phyloP scores from a whole-genome alignment of 1,284 basidiomycete species.

The Irpex sp. region DNA sequence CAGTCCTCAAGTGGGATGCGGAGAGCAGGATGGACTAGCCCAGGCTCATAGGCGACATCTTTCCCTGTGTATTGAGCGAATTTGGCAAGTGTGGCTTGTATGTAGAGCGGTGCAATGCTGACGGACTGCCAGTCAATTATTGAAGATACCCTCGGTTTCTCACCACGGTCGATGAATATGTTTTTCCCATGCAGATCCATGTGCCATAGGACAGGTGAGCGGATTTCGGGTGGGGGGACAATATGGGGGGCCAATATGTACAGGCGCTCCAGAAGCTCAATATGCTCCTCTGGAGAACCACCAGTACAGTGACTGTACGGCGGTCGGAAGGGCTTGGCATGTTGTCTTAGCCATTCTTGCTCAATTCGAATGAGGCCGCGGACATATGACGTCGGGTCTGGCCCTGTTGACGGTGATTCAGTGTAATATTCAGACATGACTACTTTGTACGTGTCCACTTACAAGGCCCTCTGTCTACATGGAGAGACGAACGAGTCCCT shows the following conservation, averaged over 20 bases:
- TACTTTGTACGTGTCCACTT: slow-evolving; percentile 7
- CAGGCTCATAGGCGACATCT: neutral
- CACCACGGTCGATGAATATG: slow-evolving; percentile 23
- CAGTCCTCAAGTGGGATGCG: neutral
- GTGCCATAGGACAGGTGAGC: slow-evolving; percentile 28
- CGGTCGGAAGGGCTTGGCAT: neutral
- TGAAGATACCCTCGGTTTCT: slow-evolving; percentile 16
- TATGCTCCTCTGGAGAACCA: neutral
- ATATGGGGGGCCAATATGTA: slow-evolving; percentile 3
- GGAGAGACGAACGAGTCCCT: slow-evolving; percentile 17
- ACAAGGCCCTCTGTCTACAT: slow-evolving; percentile 27
- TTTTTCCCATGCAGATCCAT: slow-evolving; percentile 28
- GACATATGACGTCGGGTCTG: slow-evolving; percentile 11
- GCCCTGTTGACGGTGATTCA: slow-evolving; percentile 2
- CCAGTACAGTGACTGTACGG: neutral
- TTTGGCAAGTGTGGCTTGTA: slow-evolving; percentile 6
- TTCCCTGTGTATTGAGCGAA: neutral
- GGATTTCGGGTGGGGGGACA: slow-evolving; percentile 2
- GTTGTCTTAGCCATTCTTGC: neutral
- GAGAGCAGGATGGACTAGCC: neutral
- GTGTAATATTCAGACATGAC: neutral
- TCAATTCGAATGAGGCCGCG: slow-evolving; percentile 1
- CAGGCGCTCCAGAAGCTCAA: slow-evolving; percentile 7
- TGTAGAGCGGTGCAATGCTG: slow-evolving; percentile 5
- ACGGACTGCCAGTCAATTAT: slow-evolving; percentile 31